These are phyloP conservation scores for Aspergillus sclerotioniger DNA, from an alignment of 495 filamentous ascomycete species.

Conservation along the genomic window DNA sequence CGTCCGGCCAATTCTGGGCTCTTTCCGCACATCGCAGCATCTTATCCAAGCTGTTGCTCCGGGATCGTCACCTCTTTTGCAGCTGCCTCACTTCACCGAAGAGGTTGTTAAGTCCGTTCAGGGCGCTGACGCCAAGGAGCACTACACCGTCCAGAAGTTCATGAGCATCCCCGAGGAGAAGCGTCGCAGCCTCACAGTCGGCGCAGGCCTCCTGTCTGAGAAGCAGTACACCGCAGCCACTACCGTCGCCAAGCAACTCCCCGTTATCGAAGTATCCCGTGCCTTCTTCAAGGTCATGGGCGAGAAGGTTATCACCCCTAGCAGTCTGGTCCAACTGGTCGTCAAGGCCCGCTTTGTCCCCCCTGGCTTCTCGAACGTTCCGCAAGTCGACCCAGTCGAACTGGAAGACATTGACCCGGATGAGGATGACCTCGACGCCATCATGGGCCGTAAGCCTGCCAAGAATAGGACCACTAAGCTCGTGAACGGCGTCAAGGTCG, in stretches of 20 bases:
- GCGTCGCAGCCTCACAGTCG: conserved; percentile 65
- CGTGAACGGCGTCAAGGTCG: conserved; percentile 52
- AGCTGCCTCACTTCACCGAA: conserved; percentile 85
- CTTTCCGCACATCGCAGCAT: conserved; percentile 79
- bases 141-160: conserved; percentile 79
- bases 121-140: conserved; percentile 65
- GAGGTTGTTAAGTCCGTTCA: conserved; percentile 72
- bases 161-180: conserved; percentile 76
- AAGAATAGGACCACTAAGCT: conserved; percentile 58
- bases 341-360: conserved; percentile 94
- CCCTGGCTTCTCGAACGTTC: conserved; percentile 71
- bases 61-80: conserved; percentile 79
- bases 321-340: conserved; percentile 87
- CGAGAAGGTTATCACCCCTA: conserved; percentile 88
- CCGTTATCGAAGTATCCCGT: conserved; percentile 80
- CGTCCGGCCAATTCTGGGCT: conserved; percentile 73
- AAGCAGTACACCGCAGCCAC: conserved; percentile 74
- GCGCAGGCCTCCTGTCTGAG: conserved; percentile 68
- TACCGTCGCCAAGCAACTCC: conserved; percentile 74
- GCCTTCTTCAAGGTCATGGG: conserved; percentile 98
- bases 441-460: conserved; percentile 71
- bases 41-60: conserved; percentile 88
- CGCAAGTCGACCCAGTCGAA: conserved; percentile 70
- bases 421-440: conserved; percentile 86
- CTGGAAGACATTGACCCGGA: conserved; percentile 89